Base-by-base conservation (phyloP, 805 yeast species). In the Candida khao-thaluensis region DNA sequence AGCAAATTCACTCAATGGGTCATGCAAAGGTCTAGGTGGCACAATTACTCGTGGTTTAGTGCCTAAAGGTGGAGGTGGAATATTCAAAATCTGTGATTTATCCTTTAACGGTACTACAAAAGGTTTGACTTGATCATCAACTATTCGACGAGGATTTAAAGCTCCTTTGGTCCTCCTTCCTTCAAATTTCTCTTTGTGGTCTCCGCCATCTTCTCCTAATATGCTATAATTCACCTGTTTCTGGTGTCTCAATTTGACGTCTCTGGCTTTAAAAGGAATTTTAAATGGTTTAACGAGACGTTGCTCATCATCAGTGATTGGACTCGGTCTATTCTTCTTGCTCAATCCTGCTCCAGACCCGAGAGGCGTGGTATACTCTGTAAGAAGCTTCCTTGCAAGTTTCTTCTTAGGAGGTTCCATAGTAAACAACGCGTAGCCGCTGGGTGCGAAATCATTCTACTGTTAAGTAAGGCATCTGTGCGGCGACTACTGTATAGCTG, bases 1-100 rank as follows among this genome's bases (percentile, higher is more conserved):
- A 2, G 99, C 97, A 52, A 86, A 81, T 57, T 93, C 97, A 44
- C 83, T 89, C 30, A 82, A 73, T 0, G 99, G 99, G 62, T 93
- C 99, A 57, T 91, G 95, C n/a, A 93, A 69, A 1, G 99, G 95
- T 42, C 89, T 67, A 3, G 98, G 95, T n/a, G 86, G 85, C 38
- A 86, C 62, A 1, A 77, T 69, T 2, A 79, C 74, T 45, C 79
- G 77, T 26, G 83, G 76, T 45, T 83, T 77, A 42, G 89, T 88
- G 0, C 99, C 99, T 43, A 91, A 67, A 0, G 95, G 85, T 0
- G 95, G 86, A 0, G 95, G 90, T 1, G 89, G 74, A 35, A 49
- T 53, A 42, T 30, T 45, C 17, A 52, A 48, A 35, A 57, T 54
- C 30, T 58, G 64, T 30, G 64, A 60, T 24, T 59, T 62, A 37